These are phyloP conservation scores for Pythium sp. DNA, from an alignment of 352 stramenopile species.

Conservation along the genomic window DNA sequence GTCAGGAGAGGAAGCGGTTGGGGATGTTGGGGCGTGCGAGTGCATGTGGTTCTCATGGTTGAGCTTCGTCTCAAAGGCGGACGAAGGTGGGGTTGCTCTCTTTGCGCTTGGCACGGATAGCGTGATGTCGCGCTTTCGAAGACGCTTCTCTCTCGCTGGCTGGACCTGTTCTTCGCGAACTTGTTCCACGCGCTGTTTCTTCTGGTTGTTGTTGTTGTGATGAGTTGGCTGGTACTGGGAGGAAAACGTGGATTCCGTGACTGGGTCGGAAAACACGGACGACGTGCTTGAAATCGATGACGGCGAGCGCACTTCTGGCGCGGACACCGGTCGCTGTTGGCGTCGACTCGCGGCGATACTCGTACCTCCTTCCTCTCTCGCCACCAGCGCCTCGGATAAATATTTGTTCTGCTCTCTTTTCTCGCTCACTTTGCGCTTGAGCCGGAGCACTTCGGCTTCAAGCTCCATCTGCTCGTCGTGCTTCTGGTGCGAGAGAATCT, in stretches of 20 bases:
- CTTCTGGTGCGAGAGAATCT: constrained; percentile 43
- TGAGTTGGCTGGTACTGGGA: constrained; percentile 22
- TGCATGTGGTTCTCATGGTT: constrained; percentile 9
- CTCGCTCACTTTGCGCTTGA: constrained; percentile 48
- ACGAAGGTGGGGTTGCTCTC: constrained; percentile 2
- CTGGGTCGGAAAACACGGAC: constrained; percentile 12
- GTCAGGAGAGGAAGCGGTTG: constrained; percentile 53
- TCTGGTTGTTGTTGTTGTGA: constrained; percentile 7
- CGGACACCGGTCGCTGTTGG: not conserved
- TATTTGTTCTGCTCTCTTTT: constrained; percentile 59
- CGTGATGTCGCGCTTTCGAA: constrained; percentile 28
- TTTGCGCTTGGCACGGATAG: constrained; percentile 30
- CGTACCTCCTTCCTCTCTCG: constrained; percentile 15
- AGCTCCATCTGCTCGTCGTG: constrained; percentile 31
- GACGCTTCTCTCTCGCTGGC: constrained; percentile 12
- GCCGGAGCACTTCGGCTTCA: constrained; percentile 32
- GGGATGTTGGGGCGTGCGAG: constrained; percentile 42
- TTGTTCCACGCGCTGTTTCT: not conserved
- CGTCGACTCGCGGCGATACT: not conserved
- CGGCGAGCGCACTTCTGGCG: not conserved
- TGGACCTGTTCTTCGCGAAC: constrained; percentile 9
- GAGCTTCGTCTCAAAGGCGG: constrained; percentile 1
- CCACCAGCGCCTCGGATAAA: constrained; percentile 48
- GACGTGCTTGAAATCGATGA: constrained; percentile 13
- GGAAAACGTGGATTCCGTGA: constrained; percentile 7